Evolutionary conservation across 352 stramenopile genomes (phyloP), one percentile per base, ranked within the genome.

Genomic region (Pythium myriotylum): DNA sequence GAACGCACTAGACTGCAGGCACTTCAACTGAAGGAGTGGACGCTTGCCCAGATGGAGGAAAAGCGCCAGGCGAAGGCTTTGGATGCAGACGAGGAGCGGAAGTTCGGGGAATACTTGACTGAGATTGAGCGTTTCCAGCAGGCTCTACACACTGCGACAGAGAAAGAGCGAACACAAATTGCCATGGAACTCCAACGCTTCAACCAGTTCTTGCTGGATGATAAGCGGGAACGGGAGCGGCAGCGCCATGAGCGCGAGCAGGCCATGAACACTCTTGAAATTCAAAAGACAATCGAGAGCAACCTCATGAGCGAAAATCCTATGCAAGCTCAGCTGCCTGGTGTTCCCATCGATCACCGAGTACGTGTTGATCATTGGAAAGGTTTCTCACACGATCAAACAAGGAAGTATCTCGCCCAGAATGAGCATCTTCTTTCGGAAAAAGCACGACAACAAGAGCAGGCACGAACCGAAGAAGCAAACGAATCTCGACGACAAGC

Each of bases 301-400:
- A 71, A 89, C 46, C 64, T 92, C 17, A 68, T 92, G 35, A 92
- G 81, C 54, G 83, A 92, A 58, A 89, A 89, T 52, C 76, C 79
- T 6, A 53, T 76, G 39, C 77, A 91, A 49, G 79, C 81, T 0
- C 66, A 75, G 14, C 54, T 82, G 4, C 73, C 73, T 7, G 70
- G 63, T 16, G 63, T 72, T 14, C 42, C 74, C 1, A 48, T 82
- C 8, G 72, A 81, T 14, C 77, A 82, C 17, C 79, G 84, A 7
- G 81, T 93, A 22, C 81, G 84, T 32, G 79, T 92, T 7, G 84
- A 93, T 65, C 81, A 90, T 57, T 93, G 81, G 81, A 93, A 93
- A 55, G 84, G 84, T 0, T 76, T 91, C 23, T 91, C 80, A 1
- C 63, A 37, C n/a, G 62, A 79, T n/a, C 74, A 91, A 62, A 89